These are phyloP conservation scores for Fraxinus paxiana DNA, from an alignment of 305 asterid species.

Conservation along the genomic window DNA sequence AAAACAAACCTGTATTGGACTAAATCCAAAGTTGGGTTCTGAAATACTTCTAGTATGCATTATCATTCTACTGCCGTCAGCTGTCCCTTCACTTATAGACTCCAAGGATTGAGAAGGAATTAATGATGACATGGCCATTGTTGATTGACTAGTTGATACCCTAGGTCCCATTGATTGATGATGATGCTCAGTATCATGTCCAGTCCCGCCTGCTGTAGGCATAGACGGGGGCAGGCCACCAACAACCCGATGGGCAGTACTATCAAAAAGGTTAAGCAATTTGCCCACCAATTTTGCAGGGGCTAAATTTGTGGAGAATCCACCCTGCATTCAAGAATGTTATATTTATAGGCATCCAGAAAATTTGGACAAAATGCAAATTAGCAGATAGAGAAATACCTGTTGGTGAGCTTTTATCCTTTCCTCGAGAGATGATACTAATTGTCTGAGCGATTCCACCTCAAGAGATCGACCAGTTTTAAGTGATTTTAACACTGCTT, in stretches of 20 bases:
- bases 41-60: constrained; percentile 89
- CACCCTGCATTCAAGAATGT: constrained; percentile 57
- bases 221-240: constrained; percentile 71
- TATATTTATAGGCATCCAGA: constrained; percentile 19
- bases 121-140: constrained; percentile 83
- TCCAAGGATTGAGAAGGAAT: constrained; percentile 69
- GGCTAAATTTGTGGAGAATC: constrained; percentile 73
- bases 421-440: constrained; percentile 69
- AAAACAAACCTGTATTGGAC: constrained; percentile 77
- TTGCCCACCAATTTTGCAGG: constrained; percentile 66
- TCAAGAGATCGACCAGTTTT: constrained; percentile 73
- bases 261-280: constrained; percentile 68
- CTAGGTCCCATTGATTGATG: constrained; percentile 48
- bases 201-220: constrained; percentile 47
- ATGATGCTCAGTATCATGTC: constrained; percentile 45
- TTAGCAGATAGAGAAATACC: constrained; percentile 34
- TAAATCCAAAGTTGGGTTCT: constrained; percentile 94
- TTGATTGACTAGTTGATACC: constrained; percentile 83
- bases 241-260: constrained; percentile 73
- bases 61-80: constrained; percentile 43
- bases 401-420: constrained; percentile 82
- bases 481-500: constrained; percentile 63
- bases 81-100: constrained; percentile 57
- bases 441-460: constrained; percentile 55
- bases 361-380: constrained; percentile 10